A percentile compares a stretch with the other conserved stretches of the same genome.
These are phyloP conservation scores for Penicillium angulare DNA, from an alignment of 495 filamentous ascomycete genomes.

Conservation along the genomic window DNA sequence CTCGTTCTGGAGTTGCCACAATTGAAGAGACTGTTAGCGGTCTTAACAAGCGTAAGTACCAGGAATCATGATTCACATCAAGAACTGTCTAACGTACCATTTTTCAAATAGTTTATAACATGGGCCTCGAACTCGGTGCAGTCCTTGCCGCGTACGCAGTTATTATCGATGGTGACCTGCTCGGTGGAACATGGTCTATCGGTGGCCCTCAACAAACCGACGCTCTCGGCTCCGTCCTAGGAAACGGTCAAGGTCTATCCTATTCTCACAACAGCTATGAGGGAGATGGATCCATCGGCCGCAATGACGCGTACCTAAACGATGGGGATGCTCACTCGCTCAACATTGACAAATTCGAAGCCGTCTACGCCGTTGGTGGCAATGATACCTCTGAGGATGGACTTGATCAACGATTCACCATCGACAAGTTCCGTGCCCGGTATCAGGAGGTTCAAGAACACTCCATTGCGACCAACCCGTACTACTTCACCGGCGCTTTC, in stretches of 20 bases:
- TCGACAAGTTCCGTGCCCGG: constrained; percentile 17
- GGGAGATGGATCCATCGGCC: constrained; percentile 13
- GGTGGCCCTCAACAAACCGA: constrained; percentile 14
- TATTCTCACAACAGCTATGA: constrained; percentile 28
- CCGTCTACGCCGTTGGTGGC: constrained; percentile 6
- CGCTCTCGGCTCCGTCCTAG: constrained; percentile 10
- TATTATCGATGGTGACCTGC: constrained; percentile 16
- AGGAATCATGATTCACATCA: background rate
- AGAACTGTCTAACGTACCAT: background rate
- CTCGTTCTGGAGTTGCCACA: constrained; percentile 25
- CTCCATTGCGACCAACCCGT: constrained; percentile 42
- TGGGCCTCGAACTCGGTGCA: constrained; percentile 12
- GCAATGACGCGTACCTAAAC: constrained; percentile 4
- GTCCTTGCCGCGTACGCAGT: constrained; percentile 24
- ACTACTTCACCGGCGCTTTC: constrained; percentile 45
- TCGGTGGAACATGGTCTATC: constrained; percentile 20
- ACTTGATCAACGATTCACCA: constrained; percentile 5
- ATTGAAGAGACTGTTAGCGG: constrained; percentile 8
- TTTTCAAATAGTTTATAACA: constrained; percentile 10
- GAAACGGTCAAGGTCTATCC: constrained; percentile 20
- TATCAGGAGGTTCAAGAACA: constrained; percentile 26
- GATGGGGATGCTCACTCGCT: constrained; percentile 10
- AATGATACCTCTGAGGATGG: constrained; percentile 9
- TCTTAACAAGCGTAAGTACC: constrained; percentile 10
- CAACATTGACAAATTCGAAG: constrained; percentile 7